Conservation (phyloP, 352 stramenopile species). For the Aphanomyces astaci region DNA sequence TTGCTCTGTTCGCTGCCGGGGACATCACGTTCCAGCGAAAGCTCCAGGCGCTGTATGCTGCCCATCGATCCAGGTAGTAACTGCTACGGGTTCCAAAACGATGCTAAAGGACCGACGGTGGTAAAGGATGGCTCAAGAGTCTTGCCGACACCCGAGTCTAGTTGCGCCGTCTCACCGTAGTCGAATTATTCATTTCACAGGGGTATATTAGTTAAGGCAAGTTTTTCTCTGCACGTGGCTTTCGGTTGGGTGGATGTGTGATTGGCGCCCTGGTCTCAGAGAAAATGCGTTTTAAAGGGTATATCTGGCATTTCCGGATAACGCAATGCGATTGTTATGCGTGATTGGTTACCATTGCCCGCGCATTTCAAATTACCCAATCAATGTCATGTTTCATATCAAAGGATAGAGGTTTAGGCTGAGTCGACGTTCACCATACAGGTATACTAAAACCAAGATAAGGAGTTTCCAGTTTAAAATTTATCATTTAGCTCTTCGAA, state of each 20-base stretch:
- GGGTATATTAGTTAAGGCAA: not conserved
- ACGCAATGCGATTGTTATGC: not conserved
- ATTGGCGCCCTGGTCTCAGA: conserved; percentile 4
- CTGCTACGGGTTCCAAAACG: not conserved
- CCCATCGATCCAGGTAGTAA: not conserved
- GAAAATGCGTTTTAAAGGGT: not conserved
- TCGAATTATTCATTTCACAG: too few species aligned
- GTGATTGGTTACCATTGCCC: not conserved
- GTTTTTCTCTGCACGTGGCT: not conserved
- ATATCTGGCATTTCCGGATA: not conserved
- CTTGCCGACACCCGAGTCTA: not conserved
- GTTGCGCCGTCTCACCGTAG: too few species aligned
- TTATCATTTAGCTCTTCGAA: conserved; percentile 9
- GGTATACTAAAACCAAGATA: not conserved
- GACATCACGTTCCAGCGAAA: not conserved
- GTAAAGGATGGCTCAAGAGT: not conserved
- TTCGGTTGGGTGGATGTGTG: not conserved
- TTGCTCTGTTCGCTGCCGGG: not conserved
- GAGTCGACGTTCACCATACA: not conserved
- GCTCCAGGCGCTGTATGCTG: not conserved
- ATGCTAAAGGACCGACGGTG: not conserved
- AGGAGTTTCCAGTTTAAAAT: not conserved
- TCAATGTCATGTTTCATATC: not conserved
- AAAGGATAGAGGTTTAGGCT: not conserved
- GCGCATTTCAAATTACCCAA: not conserved